Base-by-base conservation (phyloP, 352 stramenopile genomes). In the Pythium insidiosum region DNA sequence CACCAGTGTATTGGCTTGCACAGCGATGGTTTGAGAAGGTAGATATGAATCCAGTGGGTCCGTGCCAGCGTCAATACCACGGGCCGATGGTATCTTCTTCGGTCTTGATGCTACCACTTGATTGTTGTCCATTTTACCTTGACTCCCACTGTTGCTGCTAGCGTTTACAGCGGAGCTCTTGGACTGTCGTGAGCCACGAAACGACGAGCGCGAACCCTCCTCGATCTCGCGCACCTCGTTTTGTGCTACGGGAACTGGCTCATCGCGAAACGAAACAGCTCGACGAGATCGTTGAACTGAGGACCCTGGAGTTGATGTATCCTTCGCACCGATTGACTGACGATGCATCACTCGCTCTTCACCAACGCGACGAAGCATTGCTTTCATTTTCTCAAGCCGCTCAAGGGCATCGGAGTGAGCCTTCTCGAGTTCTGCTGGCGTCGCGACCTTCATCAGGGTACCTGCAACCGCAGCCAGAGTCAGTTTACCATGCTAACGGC, bases 301-400 rank as follows among this genome's bases (percentile, higher is more conserved):
- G 18, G 6, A 39, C 6, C 1, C 10, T 33, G 13, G 20, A 15
- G 22, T 21, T 2, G 6, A 40, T 24, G n/a, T 44, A 19, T 34
- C 37, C 10, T 20, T 11, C 22, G 7, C 16, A 31, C 10, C 11
- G 33, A 15, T 38, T 52, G 2, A 4, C 28, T 18, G 16, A 5
- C 9, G 18, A n/a, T 7, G 39, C 2, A 33, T 40, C 38, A 16
- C 37, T 49, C 11, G 34, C 18, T 2, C 19, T 20, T 43, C 57
- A 0, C 53, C 68, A 0, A 84, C 50, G 13, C 66, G 68, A 31
- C 65, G 43, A 19, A 88, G 45, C 42, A 88, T 51, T 1, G 56
- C 43, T 24, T 78, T 83, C 56, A 88, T 76, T 38, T 72, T 80
- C 13, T 80, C 53, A 3, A 88, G 51, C 1, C 70, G 63, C 39